phyloP scores from a whole-genome alignment of 1,139 yeast species.

The Candida mesenterica region DNA sequence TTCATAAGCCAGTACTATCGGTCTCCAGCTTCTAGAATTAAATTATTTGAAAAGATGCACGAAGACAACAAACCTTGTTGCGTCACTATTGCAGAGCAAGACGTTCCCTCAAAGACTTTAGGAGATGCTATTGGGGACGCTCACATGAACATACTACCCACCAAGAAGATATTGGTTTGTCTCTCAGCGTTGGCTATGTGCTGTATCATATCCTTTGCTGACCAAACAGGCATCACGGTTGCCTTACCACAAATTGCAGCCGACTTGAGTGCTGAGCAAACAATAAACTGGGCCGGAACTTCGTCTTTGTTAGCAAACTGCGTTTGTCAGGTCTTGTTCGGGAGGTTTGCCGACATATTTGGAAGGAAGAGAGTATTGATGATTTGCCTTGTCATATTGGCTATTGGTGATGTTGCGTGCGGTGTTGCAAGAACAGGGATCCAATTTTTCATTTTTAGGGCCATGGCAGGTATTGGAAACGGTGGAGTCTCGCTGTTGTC shows the following conservation, averaged over 20 bases:
- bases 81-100: too few relatives aligned
- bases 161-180: slow-evolving; percentile 28
- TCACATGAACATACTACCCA: slow-evolving; percentile 35
- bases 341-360: slow-evolving; percentile 43
- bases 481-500: slow-evolving; percentile 45
- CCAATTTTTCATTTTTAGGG: slow-evolving; percentile 41
- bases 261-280: slow-evolving; percentile 34
- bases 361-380: slow-evolving; percentile 44
- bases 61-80: too few relatives aligned
- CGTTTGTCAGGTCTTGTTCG: slow-evolving; percentile 42
- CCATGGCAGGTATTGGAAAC: slow-evolving; percentile 44
- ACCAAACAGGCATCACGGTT: slow-evolving; percentile 43
- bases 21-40: too few relatives aligned
- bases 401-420: slow-evolving; percentile 42
- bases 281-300: slow-evolving; percentile 50
- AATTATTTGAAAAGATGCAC: too few relatives aligned
- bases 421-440: slow-evolving; percentile 39
- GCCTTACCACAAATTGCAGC: slow-evolving; percentile 41
- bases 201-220: slow-evolving; percentile 32
- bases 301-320: slow-evolving; percentile 47
- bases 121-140: slow-evolving; percentile 37
- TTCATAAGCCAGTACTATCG: too few relatives aligned
- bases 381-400: slow-evolving; percentile 32
- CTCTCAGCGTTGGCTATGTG: slow-evolving; percentile 28
- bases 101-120: slow-evolving; percentile 12